These are phyloP conservation scores for Zancudomyces culisetae DNA, from an alignment of 371 early-diverging fungal genomes.

Conservation along the genomic window DNA sequence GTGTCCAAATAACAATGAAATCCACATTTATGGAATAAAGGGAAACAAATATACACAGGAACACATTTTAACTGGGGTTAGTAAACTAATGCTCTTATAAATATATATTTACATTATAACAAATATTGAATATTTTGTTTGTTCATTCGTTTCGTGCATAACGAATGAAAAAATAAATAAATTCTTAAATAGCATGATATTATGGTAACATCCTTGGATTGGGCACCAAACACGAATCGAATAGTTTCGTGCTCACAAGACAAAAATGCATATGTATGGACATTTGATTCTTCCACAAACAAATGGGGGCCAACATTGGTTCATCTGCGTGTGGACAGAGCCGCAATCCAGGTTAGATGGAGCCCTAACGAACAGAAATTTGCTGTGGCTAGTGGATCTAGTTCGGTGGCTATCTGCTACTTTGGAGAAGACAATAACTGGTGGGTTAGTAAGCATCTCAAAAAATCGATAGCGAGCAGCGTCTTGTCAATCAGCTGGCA, in stretches of 20 bases:
- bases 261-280: conserved; percentile 97
- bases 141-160: too few species aligned
- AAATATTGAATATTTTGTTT: too few species aligned
- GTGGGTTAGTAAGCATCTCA: conserved; percentile 91
- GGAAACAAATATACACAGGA: conserved; percentile 37
- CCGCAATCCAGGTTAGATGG: conserved; percentile 90
- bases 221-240: conserved; percentile 87
- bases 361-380: conserved; percentile 94
- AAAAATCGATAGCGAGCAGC: conserved; percentile 81
- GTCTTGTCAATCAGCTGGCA: conserved; percentile 90
- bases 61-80: conserved; percentile 39
- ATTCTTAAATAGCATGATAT: conserved; percentile 61
- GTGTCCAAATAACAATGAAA: conserved; percentile 74
- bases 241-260: conserved; percentile 95
- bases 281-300: conserved; percentile 32
- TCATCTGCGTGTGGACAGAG: conserved; percentile 84
- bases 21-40: conserved; percentile 53
- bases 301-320: conserved; percentile 89
- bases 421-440: conserved; percentile 90
- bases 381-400: conserved; percentile 87
- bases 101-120: neutral
- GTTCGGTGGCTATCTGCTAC: conserved; percentile 80
- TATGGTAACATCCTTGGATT: conserved; percentile 86
- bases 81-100: conserved; percentile 22
- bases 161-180: neutral